Conservation (phyloP, 345 rosid genomes). For the Geranium brycei region DNA sequence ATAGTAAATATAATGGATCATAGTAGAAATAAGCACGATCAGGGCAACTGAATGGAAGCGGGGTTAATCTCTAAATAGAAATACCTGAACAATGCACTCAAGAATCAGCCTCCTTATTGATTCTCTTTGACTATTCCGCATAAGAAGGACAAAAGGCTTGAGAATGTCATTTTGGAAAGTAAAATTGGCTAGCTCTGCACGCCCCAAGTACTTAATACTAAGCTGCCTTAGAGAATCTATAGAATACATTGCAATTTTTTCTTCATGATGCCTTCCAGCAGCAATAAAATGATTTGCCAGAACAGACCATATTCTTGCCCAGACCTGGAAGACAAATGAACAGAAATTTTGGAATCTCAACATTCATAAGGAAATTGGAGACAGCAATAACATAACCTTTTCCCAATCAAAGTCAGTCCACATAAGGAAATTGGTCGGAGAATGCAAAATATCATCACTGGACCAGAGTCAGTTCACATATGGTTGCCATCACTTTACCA, state of each 20-base stretch:
- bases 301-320: slow-evolving; percentile 93
- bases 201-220: slow-evolving; percentile 82
- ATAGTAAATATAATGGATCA: not conserved
- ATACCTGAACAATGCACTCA: slow-evolving; percentile 87
- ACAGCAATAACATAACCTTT: not conserved
- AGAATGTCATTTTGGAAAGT: slow-evolving; percentile 92
- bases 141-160: slow-evolving; percentile 80
- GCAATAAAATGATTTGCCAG: slow-evolving; percentile 83
- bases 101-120: slow-evolving; percentile 72
- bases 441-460: no score
- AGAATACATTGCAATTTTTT: slow-evolving; percentile 89
- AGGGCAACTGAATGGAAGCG: slow-evolving; percentile 6
- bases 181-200: slow-evolving; percentile 82
- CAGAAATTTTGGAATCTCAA: slow-evolving; percentile 5
- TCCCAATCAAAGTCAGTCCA: not conserved
- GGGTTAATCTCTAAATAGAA: slow-evolving; percentile 10
- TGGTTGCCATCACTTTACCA: no score
- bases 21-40: not conserved
- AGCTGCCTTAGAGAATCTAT: slow-evolving; percentile 94
- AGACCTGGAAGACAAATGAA: slow-evolving; percentile 43
- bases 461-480: not conserved
- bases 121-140: slow-evolving; percentile 74
- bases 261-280: slow-evolving; percentile 87
- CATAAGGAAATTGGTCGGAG: no score
- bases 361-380: not conserved